Base-by-base conservation (phyloP, 306 rosid species). In the Vachellia collinsii region DNA sequence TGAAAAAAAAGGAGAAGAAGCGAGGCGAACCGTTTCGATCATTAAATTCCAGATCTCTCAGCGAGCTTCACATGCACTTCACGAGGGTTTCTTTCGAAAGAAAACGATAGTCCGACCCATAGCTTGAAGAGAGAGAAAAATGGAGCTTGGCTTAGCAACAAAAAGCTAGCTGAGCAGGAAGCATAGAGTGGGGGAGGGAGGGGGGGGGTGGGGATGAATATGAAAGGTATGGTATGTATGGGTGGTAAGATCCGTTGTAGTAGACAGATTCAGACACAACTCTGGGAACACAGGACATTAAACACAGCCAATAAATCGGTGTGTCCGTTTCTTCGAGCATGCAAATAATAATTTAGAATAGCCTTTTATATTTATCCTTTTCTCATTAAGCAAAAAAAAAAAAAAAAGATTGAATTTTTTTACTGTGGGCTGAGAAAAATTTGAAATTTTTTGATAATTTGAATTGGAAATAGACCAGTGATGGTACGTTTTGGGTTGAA, bases 31-130 rank as follows among this genome's bases (percentile, higher is more conserved):
- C 84, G 86, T 82, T 92, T 86, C 70, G 81, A 80, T 71, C 85
- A 89, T 91, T 80, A 86, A 91, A 72, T 47, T 36, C 72, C 90
- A 86, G 99, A 95, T 95, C 99, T 86, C 88, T 77, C 64, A 76
- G 80, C 90, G 68, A 90, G 87, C 83, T 89, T 92, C 94, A 81
- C 98, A 89, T 95, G 99, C 87, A 85, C 85, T 90, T 89, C 98
- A 92, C 93, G 90, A 86, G 93, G 75, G 54, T 47, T 70, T 70
- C 74, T 82, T 85, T 72, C 56, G 47, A 34, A 58, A 79, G 89
- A 91, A 89, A 88, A 82, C 79, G 90, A 89, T 83, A 83, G 84
- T 74, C 77, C 82, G 85, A 37, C 81, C 65, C 81, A 76, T 80
- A 76, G 56, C 14, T 75, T 0, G 67, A 11, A 70, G 74, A 72